Evolutionary conservation across 2,329 filamentous ascomycete genomes (phyloP).

Genomic region (Neofusicoccum laricinum): DNA sequence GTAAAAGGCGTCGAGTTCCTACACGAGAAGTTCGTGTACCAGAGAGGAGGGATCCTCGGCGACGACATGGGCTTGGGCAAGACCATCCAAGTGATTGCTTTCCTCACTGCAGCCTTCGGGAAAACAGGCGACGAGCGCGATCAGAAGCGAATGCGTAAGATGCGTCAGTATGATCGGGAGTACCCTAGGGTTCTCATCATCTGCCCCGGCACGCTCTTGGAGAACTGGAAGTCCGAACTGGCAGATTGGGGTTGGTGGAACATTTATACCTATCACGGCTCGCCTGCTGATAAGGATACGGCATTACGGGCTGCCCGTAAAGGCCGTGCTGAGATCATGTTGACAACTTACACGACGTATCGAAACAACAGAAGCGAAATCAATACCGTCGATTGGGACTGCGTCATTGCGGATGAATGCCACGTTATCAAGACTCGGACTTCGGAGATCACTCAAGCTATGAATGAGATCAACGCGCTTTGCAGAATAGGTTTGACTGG

Average conservation of each 20-base stretch:
- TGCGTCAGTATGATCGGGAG: conserved; percentile 56
- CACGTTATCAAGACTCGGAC: conserved; percentile 79
- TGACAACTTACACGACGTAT: conserved; percentile 93
- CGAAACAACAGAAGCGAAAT: conserved; percentile 69
- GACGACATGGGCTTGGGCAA: conserved; percentile 99
- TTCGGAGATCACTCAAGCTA: conserved; percentile 76
- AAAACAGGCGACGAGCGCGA: conserved; percentile 91
- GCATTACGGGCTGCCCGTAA: conserved; percentile 69
- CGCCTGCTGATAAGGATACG: conserved; percentile 60
- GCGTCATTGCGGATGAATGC: conserved; percentile 90
- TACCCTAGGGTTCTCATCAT: conserved; percentile 83
- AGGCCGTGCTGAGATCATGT: conserved; percentile 82
- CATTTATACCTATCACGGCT: conserved; percentile 75
- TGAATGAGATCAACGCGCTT: conserved; percentile 86
- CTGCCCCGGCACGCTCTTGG: conserved; percentile 82
- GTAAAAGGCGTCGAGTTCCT: conserved; percentile 80
- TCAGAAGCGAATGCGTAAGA: conserved; percentile 80
- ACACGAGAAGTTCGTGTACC: conserved; percentile 84
- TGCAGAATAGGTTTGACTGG: conserved; percentile 92
- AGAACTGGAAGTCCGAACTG: conserved; percentile 88
- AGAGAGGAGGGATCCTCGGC: conserved; percentile 84
- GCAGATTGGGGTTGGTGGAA: conserved; percentile 96
- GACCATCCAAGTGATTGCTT: conserved; percentile 92
- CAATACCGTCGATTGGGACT: conserved; percentile 90
- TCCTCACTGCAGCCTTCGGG: conserved; percentile 86